Evolutionary conservation across 441 rosid genomes (phyloP), one percentile per base, ranked within the genome.

Genomic region (Dalechampia spathulata): DNA sequence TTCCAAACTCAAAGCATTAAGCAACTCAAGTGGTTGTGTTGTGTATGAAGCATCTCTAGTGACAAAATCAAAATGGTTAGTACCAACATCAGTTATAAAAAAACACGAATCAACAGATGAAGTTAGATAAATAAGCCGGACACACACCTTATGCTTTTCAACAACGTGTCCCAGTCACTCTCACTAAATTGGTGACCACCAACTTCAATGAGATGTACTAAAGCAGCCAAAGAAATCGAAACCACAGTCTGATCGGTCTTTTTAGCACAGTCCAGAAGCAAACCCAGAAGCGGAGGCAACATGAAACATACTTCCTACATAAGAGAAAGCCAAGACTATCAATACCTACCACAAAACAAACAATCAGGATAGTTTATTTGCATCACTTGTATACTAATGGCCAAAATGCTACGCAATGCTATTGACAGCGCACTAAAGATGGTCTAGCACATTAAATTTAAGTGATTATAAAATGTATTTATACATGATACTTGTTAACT

Each of bases 181-280:
- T 78, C 99, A 63, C 90, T 84, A 71, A 94, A 94, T 68, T 88
- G 99, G 77, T 85, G 99, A 58, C 99, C 99, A 56, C 99, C 99
- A 70, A 90, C 99, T 70, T 94, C 98, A 45, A 94, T 90, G 60
- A 94, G 99, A 78, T 94, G 99, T 51, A 88, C 96, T 60, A 94
- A 69, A 59, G 99, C 99, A 68, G 96, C 96, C 78, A 94, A 65
- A 39, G 99, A 80, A 57, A 94, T 94, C 55, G 99, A 94, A 72
- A 88, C 99, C 37, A 94, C 99, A 9, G 99, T 60, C 75, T 94
- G 99, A 72, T 94, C 99, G 16, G 96, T 73, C 76, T 86, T 88
- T 82, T 94, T 90, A 34, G 99, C 98, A 60, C 96, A 94, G 72
- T 94, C 99, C 71, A 94, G 75, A 67, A 94, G 94, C 83, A 94